Conservation (phyloP, 352 stramenopile species). For the Phytopythium kandeliae region DNA sequence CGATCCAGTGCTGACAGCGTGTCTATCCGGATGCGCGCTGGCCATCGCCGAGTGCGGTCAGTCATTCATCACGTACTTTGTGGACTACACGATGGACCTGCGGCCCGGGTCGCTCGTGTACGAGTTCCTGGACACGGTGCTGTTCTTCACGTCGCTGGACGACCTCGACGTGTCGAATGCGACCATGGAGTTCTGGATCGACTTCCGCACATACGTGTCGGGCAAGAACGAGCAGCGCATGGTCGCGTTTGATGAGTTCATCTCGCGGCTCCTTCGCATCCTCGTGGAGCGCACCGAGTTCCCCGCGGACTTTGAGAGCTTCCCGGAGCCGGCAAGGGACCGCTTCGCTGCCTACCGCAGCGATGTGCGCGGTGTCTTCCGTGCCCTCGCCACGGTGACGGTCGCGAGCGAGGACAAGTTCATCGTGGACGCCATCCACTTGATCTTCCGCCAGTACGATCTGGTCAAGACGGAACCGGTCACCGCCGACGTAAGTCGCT, state of each 20-base stretch:
- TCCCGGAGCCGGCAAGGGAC: conserved; percentile 45
- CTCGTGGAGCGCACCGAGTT: conserved; percentile 67
- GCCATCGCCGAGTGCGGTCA: conserved; percentile 73
- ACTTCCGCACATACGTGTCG: conserved; percentile 67
- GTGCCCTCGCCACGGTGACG: conserved; percentile 68
- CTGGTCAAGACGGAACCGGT: conserved; percentile 34
- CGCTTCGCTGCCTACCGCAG: conserved; percentile 65
- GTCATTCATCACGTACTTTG: conserved; percentile 72
- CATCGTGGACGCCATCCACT: conserved; percentile 65
- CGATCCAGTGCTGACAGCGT: conserved; percentile 30
- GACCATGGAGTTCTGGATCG: conserved; percentile 83
- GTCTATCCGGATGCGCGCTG: conserved; percentile 39
- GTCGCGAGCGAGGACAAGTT: conserved; percentile 69
- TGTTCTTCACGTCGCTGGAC: conserved; percentile 62
- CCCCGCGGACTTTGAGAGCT: conserved; percentile 43
- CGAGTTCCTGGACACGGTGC: conserved; percentile 64
- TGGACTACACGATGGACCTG: conserved; percentile 65
- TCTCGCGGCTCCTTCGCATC: conserved; percentile 61
- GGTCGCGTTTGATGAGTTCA: conserved; percentile 61
- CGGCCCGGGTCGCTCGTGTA: conserved; percentile 60
- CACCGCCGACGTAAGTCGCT: conserved; percentile 23
- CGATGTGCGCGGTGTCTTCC: conserved; percentile 70
- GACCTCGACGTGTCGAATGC: conserved; percentile 68
- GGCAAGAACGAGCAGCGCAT: conserved; percentile 75
- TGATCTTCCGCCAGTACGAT: conserved; percentile 73